These are phyloP conservation scores for Lasiodiplodia citricola DNA, from an alignment of 2,329 filamentous ascomycete species.

Conservation along the genomic window DNA sequence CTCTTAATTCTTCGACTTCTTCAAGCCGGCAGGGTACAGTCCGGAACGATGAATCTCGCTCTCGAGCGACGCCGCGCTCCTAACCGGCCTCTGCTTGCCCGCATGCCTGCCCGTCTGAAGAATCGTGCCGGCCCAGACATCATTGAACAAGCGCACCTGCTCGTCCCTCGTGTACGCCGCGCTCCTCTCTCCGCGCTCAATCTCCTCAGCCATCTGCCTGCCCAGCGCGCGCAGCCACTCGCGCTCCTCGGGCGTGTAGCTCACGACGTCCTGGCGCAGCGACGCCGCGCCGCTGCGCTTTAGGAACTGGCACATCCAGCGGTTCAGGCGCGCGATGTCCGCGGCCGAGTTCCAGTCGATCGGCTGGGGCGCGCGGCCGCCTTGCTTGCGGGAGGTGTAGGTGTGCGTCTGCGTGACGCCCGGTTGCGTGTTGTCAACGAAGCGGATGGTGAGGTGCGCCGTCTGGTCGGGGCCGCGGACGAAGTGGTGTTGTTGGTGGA, in stretches of 20 bases:
- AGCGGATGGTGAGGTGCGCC: not conserved
- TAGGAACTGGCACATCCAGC: not conserved
- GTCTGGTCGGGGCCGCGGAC: not conserved
- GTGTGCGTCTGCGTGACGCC: not conserved
- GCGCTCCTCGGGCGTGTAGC: not conserved
- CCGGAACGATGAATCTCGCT: not conserved
- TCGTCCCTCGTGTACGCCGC: not conserved
- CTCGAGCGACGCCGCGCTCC: not conserved
- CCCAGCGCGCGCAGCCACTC: not conserved
- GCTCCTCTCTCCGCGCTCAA: not conserved
- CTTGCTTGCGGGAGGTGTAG: not conserved
- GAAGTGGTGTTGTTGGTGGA: constrained; percentile 13
- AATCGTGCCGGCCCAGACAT: not conserved
- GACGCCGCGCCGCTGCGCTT: not conserved
- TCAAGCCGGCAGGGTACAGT: not conserved
- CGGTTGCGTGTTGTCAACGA: not conserved
- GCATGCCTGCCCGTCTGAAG: not conserved
- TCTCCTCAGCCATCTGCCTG: not conserved
- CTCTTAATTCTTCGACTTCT: not conserved
- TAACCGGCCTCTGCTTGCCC: not conserved
- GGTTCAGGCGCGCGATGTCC: constrained; percentile 8
- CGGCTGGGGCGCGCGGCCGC: not conserved
- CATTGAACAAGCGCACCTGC: not conserved
- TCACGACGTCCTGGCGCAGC: not conserved
- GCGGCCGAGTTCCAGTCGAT: constrained; percentile 2